Conservation (phyloP, 495 filamentous ascomycete species). For the Penicillium maclennaniae region DNA sequence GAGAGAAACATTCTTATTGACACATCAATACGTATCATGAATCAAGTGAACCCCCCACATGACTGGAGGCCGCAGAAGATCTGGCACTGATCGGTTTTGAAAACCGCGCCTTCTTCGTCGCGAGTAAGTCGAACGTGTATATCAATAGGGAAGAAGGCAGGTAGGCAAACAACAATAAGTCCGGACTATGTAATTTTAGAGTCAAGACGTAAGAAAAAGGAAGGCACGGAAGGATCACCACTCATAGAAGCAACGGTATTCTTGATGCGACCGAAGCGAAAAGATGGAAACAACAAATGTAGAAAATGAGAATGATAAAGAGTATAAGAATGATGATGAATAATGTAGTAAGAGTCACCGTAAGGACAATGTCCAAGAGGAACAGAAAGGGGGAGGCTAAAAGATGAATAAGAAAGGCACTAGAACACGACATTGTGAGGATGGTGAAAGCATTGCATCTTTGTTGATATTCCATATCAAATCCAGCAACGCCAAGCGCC, state of each 20-base stretch:
- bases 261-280: constrained; percentile 3
- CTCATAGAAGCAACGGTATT: not conserved
- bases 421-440: not conserved
- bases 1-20: not conserved
- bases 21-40: not conserved
- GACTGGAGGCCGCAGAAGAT: not conserved
- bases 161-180: not conserved
- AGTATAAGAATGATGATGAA: not conserved
- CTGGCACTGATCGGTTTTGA: not conserved
- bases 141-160: constrained; percentile 5
- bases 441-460: not conserved
- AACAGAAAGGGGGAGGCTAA: not conserved
- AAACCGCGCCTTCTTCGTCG: constrained; percentile 4
- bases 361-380: not conserved
- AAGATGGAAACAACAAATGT: constrained; percentile 3
- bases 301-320: not conserved
- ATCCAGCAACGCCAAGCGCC: constrained; percentile 22
- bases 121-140: constrained; percentile 4
- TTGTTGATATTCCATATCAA: constrained; percentile 4
- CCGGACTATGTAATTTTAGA: not conserved
- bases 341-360: too few species aligned
- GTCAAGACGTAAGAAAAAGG: not conserved
- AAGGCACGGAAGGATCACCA: not conserved
- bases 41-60: not conserved
- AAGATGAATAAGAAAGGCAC: not conserved